Conservation (phyloP, 179 eudicot genomes). For the Silene coronaria region DNA sequence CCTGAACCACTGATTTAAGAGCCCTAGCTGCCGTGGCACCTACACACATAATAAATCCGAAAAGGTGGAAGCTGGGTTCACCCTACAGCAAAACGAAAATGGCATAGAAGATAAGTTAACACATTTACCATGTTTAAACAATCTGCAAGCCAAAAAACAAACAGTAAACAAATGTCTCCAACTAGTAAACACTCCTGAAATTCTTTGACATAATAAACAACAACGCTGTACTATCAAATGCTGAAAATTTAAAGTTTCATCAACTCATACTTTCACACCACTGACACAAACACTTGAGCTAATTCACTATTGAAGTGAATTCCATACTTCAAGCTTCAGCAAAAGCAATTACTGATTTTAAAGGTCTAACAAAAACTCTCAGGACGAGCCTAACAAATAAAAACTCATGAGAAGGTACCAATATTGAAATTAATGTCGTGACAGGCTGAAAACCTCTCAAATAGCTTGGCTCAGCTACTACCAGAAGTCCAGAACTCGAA, state of each 20-base stretch:
- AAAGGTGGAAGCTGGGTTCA: constrained; percentile 77
- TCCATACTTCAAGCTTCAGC: too few relatives aligned
- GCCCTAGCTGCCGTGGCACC: constrained; percentile 93
- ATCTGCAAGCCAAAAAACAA: too few relatives aligned
- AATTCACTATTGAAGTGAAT: too few relatives aligned
- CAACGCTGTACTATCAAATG: too few relatives aligned
- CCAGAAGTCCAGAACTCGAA: neutral
- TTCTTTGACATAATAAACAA: too few relatives aligned
- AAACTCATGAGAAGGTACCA: too few relatives aligned
- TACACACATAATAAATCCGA: constrained; percentile 68
- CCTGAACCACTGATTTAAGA: constrained; percentile 76
- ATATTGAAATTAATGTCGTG: too few relatives aligned
- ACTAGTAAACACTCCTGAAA: neutral
- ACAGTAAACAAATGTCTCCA: neutral
- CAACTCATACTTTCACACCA: neutral
- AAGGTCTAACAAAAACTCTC: neutral
- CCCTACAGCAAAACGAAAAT: constrained; percentile 31
- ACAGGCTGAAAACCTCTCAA: neutral
- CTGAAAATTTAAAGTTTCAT: neutral
- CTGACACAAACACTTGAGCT: too few relatives aligned
- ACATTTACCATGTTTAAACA: neutral
- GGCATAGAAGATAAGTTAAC: constrained; percentile 2
- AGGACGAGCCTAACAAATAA: too few relatives aligned
- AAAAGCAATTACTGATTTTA: neutral
- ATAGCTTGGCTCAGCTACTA: neutral